Percentiles rank a stretch among this genome's conserved stretches.
Conservation (phyloP, 2,329 filamentous ascomycete species). For the Diaporthe vaccinii region DNA sequence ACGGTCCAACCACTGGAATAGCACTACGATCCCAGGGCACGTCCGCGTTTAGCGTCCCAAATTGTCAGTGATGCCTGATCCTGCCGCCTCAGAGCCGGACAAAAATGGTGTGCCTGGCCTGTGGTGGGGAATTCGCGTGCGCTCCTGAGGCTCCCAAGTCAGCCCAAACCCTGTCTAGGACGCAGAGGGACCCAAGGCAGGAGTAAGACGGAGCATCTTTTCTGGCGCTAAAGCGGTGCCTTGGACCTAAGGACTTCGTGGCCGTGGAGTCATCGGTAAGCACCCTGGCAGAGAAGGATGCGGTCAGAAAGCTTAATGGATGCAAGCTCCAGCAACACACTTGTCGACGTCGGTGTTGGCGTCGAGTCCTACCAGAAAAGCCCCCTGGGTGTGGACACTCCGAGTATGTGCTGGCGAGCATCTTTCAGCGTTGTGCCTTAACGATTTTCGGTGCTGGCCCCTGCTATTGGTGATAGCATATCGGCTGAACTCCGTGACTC, state of each 20-base stretch:
- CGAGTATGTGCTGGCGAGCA: neutral
- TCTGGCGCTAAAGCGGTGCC: neutral
- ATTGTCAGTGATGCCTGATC: constrained; percentile 16
- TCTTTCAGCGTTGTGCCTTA: neutral
- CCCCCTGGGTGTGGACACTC: neutral
- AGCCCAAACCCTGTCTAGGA: constrained; percentile 13
- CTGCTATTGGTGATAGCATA: neutral
- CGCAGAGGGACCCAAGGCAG: neutral
- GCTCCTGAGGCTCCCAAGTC: neutral
- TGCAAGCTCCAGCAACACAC: neutral
- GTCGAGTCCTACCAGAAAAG: neutral
- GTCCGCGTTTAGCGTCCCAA: neutral
- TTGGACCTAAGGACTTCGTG: constrained; percentile 6
- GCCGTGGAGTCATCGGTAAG: constrained; percentile 14
- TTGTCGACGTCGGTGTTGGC: neutral
- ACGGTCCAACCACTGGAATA: neutral
- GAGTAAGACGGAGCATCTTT: constrained; percentile 38
- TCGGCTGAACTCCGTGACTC: constrained; percentile 1
- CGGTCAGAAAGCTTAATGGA: constrained; percentile 28
- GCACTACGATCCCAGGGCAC: neutral
- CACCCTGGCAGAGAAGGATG: neutral
- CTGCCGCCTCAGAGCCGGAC: neutral
- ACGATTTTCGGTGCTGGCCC: neutral
- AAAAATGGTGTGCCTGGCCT: constrained; percentile 5
- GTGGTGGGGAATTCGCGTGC: neutral